Percentiles rank a stretch among this genome's conserved stretches.
Conservation (phyloP, 345 rosid genomes). For the Rhodamnia argentea region DNA sequence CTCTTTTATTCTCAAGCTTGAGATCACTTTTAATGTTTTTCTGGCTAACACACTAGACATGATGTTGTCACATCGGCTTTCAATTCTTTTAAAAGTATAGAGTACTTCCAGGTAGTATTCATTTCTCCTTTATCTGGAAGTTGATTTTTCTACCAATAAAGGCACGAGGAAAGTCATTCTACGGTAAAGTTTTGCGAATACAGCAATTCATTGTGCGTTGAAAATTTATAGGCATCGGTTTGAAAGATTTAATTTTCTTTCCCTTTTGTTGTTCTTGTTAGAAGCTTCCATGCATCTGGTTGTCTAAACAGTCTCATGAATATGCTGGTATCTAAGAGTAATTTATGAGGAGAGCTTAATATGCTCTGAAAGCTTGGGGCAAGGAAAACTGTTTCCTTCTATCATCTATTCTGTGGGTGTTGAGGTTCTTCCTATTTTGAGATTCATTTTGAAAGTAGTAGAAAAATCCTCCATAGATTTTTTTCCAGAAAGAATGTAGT, state of each 20-base stretch:
- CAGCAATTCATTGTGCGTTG: neutral
- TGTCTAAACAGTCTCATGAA: neutral
- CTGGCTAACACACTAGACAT: neutral
- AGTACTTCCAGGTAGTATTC: neutral
- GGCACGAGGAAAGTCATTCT: neutral
- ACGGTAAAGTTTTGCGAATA: neutral
- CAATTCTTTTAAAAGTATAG: neutral
- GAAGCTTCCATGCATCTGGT: neutral
- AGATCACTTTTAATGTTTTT: neutral
- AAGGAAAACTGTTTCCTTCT: neutral
- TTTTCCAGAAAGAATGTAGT: neutral
- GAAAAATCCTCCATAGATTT: neutral
- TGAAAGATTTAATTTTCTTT: neutral
- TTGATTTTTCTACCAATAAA: neutral
- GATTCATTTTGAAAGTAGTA: neutral
- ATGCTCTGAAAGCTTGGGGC: neutral
- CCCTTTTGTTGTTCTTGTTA: neutral
- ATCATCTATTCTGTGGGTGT: neutral
- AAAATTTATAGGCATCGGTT: neutral
- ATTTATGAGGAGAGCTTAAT: neutral
- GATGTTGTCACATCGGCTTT: neutral
- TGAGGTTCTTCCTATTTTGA: neutral
- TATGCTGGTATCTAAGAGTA: neutral
- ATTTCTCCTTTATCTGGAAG: neutral
- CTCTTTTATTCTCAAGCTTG: neutral